These are phyloP conservation scores for Helotiales sp. DNA, from an alignment of 2,329 filamentous ascomycete genomes.

Conservation along the genomic window DNA sequence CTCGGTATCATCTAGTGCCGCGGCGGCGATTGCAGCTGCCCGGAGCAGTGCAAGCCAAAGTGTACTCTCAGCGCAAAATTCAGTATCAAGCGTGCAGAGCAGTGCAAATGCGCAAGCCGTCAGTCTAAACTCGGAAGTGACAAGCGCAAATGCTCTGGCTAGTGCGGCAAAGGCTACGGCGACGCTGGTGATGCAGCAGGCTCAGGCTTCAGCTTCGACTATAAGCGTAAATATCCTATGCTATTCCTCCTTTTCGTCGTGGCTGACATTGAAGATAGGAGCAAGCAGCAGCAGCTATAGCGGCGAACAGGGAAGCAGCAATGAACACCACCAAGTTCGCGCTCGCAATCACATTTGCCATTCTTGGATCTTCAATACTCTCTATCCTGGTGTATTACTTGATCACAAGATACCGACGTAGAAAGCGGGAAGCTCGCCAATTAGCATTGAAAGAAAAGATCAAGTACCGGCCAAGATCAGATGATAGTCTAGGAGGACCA, in stretches of 20 bases:
- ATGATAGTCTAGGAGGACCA: slow-evolving; percentile 1
- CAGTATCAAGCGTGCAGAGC: slow-evolving; percentile 8
- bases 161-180: slow-evolving; percentile 15
- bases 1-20: slow-evolving; percentile 8
- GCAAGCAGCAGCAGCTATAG: slow-evolving; percentile 12
- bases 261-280: neutral
- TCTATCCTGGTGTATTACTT: slow-evolving; percentile 20
- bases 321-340: slow-evolving; percentile 20
- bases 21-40: slow-evolving; percentile 8
- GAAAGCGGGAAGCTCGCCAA: slow-evolving; percentile 7
- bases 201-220: slow-evolving; percentile 12
- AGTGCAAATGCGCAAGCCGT: slow-evolving; percentile 11
- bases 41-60: slow-evolving; percentile 6
- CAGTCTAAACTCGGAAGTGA: neutral
- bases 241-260: neutral
- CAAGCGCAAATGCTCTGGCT: slow-evolving; percentile 11
- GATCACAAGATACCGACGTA: slow-evolving; percentile 10
- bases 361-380: slow-evolving; percentile 26
- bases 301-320: slow-evolving; percentile 9
- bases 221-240: slow-evolving; percentile 4
- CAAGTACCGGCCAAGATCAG: slow-evolving; percentile 1
- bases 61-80: slow-evolving; percentile 8
- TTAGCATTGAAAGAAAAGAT: slow-evolving; percentile 15
- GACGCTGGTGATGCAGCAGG: slow-evolving; percentile 14
- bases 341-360: slow-evolving; percentile 22